phyloP scores from a whole-genome alignment of 1,284 basidiomycete species.

The Apiotrichum gracile region DNA sequence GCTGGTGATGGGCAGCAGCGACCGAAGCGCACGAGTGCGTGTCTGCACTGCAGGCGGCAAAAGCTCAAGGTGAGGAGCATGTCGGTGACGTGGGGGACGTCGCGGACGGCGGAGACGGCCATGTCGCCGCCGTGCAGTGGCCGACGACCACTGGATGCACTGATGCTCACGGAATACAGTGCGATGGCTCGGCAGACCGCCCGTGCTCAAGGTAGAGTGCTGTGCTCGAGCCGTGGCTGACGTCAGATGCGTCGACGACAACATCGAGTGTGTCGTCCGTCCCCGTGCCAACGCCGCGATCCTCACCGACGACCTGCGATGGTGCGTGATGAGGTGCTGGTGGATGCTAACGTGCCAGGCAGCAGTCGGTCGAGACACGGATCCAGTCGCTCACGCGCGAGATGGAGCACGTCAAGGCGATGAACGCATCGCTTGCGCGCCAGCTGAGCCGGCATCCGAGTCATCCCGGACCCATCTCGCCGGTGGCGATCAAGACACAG shows the following conservation, averaged over 20 bases:
- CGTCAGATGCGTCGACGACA: slow-evolving; percentile 9
- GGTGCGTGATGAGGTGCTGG: not conserved
- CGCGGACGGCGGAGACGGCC: too few relatives aligned
- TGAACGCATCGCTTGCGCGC: slow-evolving; percentile 8
- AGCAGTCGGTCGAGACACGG: slow-evolving; percentile 15
- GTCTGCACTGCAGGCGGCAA: slow-evolving; percentile 16
- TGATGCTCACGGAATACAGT: slow-evolving; percentile 5
- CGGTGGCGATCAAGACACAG: not conserved
- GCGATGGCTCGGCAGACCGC: slow-evolving; percentile 9
- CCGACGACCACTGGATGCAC: not conserved
- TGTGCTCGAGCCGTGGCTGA: not conserved
- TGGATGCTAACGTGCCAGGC: slow-evolving; percentile 1
- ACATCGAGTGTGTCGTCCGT: slow-evolving; percentile 16
- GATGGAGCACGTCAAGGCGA: slow-evolving; percentile 9
- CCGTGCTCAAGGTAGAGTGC: slow-evolving; percentile 9
- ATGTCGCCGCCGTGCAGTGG: too few relatives aligned
- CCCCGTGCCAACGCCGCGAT: slow-evolving; percentile 18
- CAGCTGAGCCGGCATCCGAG: not conserved
- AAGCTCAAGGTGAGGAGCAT: slow-evolving; percentile 21
- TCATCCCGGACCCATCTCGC: not conserved
- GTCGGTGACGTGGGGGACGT: too few relatives aligned
- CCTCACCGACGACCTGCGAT: slow-evolving; percentile 16
- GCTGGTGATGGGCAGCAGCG: too few relatives aligned
- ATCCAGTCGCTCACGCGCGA: slow-evolving; percentile 5
- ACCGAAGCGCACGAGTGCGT: slow-evolving; percentile 7